Evolutionary conservation across 2,329 filamentous ascomycete genomes (phyloP).

Genomic region (Beauveria brongniartii): DNA sequence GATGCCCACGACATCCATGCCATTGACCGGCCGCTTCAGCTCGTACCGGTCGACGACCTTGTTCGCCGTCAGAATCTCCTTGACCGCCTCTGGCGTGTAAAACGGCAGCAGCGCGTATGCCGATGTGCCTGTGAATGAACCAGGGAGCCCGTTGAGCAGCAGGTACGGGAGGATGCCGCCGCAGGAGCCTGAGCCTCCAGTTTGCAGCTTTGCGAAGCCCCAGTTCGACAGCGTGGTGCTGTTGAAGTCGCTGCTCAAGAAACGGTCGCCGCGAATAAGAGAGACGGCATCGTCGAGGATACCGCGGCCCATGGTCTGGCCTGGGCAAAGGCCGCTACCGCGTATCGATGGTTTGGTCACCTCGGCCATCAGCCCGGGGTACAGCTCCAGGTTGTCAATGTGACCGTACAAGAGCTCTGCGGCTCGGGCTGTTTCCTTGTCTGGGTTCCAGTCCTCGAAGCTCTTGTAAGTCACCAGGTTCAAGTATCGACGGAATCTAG

Average conservation of each 20-base stretch:
- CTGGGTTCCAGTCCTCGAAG: neutral
- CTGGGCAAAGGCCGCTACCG: slow-evolving; percentile 42
- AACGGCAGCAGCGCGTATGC: too few relatives aligned
- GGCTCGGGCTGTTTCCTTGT: neutral
- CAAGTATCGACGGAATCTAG: neutral
- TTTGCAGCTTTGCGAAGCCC: slow-evolving; percentile 16
- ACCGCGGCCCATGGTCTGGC: slow-evolving; percentile 41
- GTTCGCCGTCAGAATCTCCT: too few relatives aligned
- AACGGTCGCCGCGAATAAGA: slow-evolving; percentile 45
- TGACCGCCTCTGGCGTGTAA: too few relatives aligned
- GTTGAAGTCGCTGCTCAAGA: slow-evolving; percentile 39
- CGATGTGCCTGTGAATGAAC: too few relatives aligned
- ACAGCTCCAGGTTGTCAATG: slow-evolving; percentile 56
- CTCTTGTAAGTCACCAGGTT: neutral
- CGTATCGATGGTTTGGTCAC: slow-evolving; percentile 38
- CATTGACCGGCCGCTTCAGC: too few relatives aligned
- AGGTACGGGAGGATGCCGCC: too few relatives aligned
- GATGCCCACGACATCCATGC: too few relatives aligned
- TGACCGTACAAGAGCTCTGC: slow-evolving; percentile 45
- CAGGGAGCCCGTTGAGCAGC: too few relatives aligned
- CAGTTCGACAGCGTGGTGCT: slow-evolving; percentile 27
- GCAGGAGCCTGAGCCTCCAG: too few relatives aligned
- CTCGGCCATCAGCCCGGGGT: slow-evolving; percentile 53
- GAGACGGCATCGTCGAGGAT: slow-evolving; percentile 49
- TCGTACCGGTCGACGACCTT: too few relatives aligned